Percentiles rank a stretch among this genome's conserved stretches.
Evolutionary conservation across 129 eudicot genomes (phyloP).

Genomic region (Chrysanthemum makinoi): DNA sequence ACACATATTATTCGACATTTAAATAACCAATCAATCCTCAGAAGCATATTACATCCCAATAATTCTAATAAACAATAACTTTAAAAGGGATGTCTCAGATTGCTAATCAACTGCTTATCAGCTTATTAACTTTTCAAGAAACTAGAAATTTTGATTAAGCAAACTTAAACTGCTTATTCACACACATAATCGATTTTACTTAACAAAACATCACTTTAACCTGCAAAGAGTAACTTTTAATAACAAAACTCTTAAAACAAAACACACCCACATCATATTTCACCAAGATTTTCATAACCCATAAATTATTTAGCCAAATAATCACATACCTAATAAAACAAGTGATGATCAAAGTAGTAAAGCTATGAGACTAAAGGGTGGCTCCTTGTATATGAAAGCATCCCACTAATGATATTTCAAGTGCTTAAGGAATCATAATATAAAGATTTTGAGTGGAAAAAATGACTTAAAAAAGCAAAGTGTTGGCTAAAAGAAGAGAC

Average conservation of each 20-base stretch:
- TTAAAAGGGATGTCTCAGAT: no score
- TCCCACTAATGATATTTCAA: slow-evolving; percentile 25
- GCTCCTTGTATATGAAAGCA: slow-evolving; percentile 13
- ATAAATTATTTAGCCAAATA: slow-evolving; percentile 1
- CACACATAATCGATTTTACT: no score
- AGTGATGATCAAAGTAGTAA: slow-evolving; percentile 21
- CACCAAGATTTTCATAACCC: slow-evolving; percentile 8
- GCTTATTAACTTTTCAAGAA: no score
- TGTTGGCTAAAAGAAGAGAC: slow-evolving; percentile 24
- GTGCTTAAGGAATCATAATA: slow-evolving; percentile 17
- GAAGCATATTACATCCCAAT: background rate
- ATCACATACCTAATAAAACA: slow-evolving; percentile 16
- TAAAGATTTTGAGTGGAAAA: slow-evolving; percentile 26
- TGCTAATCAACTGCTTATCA: no score
- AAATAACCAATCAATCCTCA: background rate
- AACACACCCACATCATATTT: slow-evolving; percentile 19
- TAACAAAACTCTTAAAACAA: background rate
- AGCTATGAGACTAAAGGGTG: slow-evolving; percentile 6
- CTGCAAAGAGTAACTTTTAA: background rate
- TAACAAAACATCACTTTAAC: background rate
- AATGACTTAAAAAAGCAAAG: slow-evolving; percentile 8
- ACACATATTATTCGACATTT: background rate
- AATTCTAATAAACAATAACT: background rate
- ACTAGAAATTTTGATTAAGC: no score
- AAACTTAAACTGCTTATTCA: no score